Evolutionary conservation across 2,329 filamentous ascomycete genomes (phyloP).

Genomic region (Ambrosiella cleistominuta): DNA sequence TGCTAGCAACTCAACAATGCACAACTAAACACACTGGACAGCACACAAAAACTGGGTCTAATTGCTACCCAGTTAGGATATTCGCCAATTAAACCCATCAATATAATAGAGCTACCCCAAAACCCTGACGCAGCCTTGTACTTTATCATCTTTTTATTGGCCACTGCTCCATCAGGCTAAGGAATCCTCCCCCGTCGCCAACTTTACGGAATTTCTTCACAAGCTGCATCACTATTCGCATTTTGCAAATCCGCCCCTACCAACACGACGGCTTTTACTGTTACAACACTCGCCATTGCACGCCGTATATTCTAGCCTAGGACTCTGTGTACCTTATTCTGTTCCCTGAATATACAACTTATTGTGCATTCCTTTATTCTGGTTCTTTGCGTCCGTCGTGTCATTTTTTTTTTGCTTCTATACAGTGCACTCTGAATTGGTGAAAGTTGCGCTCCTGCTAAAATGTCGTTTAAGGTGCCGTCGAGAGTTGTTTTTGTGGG

Average conservation of each 20-base stretch:
- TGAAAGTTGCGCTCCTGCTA: constrained; percentile 15
- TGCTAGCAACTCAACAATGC: constrained; percentile 4
- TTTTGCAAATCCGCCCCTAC: background rate
- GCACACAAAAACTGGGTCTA: background rate
- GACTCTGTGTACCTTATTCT: background rate
- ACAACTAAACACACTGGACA: background rate
- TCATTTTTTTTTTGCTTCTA: background rate
- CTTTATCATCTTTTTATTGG: constrained; percentile 1
- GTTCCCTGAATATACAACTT: background rate
- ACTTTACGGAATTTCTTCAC: background rate
- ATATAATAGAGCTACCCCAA: background rate
- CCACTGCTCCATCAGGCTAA: constrained; percentile 9
- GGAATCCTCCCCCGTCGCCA: background rate
- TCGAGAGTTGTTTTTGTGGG: constrained; percentile 71
- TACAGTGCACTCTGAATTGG: background rate
- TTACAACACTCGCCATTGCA: background rate
- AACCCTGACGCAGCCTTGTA: constrained; percentile 6
- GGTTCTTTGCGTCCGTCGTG: background rate
- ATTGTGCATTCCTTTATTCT: background rate
- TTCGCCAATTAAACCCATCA: background rate
- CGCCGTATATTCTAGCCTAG: background rate
- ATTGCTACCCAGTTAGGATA: background rate
- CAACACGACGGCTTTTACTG: background rate
- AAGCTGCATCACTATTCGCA: background rate
- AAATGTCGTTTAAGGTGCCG: constrained; percentile 56